Conservation (phyloP, 169 alveolate species). For the Plasmodium falciparum region DNA sequence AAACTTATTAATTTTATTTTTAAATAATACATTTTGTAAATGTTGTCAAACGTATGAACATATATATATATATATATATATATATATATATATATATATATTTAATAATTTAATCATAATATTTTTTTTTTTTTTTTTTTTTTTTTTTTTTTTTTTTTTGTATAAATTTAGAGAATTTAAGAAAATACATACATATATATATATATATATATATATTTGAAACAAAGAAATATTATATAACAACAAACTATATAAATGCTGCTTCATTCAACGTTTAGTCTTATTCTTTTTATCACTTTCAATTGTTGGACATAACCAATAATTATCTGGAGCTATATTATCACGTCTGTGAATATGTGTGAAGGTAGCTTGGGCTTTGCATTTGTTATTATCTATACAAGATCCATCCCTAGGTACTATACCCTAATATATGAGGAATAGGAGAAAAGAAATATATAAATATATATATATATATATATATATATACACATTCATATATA, state of each 20-base stretch:
- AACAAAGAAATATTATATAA: slow-evolving; percentile 5
- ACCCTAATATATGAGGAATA: slow-evolving; percentile 17
- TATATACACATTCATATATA: neutral
- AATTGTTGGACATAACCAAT: slow-evolving; percentile 70
- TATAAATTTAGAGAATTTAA: slow-evolving; percentile 10
- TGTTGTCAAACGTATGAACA: neutral
- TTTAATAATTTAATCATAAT: neutral
- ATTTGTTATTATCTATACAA: slow-evolving; percentile 6
- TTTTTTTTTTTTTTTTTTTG: neutral
- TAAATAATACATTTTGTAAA: neutral
- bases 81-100: neutral
- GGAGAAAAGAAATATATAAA: neutral
- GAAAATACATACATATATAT: too few species aligned
- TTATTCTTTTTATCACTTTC: slow-evolving; percentile 48
- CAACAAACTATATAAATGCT: neutral
- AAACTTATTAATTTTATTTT: neutral
- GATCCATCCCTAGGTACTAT: slow-evolving; percentile 65
- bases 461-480: slow-evolving; percentile 1
- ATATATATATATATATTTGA: too few species aligned
- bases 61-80: neutral
- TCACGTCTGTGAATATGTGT: slow-evolving; percentile 55
- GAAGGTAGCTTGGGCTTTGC: slow-evolving; percentile 57
- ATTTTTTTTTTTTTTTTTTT: too few species aligned
- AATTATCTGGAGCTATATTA: slow-evolving; percentile 73
- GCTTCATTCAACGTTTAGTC: slow-evolving; percentile 1